Conservation (phyloP, 495 filamentous ascomycete genomes). For the Neurospora sublineolata region DNA sequence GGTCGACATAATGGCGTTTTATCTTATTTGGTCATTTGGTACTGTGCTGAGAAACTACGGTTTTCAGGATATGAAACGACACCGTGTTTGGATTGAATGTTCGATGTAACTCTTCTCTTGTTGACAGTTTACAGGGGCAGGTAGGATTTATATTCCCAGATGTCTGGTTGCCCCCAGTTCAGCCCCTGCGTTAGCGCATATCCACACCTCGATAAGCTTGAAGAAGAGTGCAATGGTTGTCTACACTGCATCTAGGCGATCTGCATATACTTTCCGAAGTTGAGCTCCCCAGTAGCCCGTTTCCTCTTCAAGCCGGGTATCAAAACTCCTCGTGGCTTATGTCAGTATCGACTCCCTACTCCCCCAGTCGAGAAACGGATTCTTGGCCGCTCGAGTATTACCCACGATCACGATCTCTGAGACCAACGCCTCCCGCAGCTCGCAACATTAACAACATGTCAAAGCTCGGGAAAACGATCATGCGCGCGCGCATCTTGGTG, state of each 20-base stretch:
- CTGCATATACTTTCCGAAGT: neutral
- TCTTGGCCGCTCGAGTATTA: too few species aligned
- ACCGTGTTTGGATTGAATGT: neutral
- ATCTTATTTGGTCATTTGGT: neutral
- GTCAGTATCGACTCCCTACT: constrained; percentile 8
- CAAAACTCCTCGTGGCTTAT: constrained; percentile 5
- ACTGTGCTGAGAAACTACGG: neutral
- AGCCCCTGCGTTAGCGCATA: neutral
- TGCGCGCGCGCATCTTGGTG: constrained; percentile 23
- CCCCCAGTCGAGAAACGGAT: constrained; percentile 59
- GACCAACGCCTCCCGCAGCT: constrained; percentile 42
- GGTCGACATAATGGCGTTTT: neutral
- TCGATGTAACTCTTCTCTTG: neutral
- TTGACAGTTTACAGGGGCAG: neutral
- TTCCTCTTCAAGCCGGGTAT: constrained; percentile 43
- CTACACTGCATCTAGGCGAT: neutral
- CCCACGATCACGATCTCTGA: constrained; percentile 60
- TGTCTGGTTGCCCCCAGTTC: neutral
- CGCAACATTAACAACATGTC: too few species aligned
- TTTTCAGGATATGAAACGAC: neutral
- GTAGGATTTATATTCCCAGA: neutral
- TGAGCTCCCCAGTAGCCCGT: constrained; percentile 10
- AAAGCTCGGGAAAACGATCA: too few species aligned
- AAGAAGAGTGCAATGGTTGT: neutral
- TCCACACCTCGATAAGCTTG: neutral